Evolutionary conservation across 768 basidiomycete species (phyloP), one percentile per base, ranked within the genome.

Genomic region (Gloeostereum incarnatum): DNA sequence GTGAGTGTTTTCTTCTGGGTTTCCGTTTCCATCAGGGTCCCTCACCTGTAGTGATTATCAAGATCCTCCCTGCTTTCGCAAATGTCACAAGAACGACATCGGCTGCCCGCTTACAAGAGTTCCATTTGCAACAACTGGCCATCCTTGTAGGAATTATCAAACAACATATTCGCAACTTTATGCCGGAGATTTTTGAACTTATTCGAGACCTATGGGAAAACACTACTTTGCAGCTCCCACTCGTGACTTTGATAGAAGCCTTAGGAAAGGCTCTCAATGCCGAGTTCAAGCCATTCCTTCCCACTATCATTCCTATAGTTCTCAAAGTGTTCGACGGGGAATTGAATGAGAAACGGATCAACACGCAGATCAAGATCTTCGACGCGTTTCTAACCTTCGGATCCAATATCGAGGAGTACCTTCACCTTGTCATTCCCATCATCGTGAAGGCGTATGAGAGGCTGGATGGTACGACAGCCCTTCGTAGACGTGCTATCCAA

Each of bases 51-150:
- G 40, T 32, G 50, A 36, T 44, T 16, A 18, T 33, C 14, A 13
- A 87, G 84, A 94, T 99, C 49, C 84, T 99, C 20, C 96, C 96
- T 2, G 94, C 93, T 1, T 96, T 98, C 61, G 76, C 94, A 8
- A 64, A 72, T 16, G 93, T 97, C 19, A 88, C 92, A 11, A 76
- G 87, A 14, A 78, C 75, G 6, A n/a, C n/a, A n/a, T 83, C 89
- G 7, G 73, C 82, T 1, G 80, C 87, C 11, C 75, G 89, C 19
- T 61, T 86, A 29, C 91, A 96, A 60, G 91, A 93, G 37, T 93
- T 90, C 57, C 89, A 94, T 59, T 63, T 99, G 39, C 89, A 97
- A 52, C 93, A 98, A 54, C 75, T 99, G 14, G 88, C 93, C 7
- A 92, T 96, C 45, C 75, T 99, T 36, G 84, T 97, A 38, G 80